Percentiles rank a stretch among this genome's conserved stretches.
phyloP scores from a whole-genome alignment of 208 protist species.

The Leishmania gerbilli region DNA sequence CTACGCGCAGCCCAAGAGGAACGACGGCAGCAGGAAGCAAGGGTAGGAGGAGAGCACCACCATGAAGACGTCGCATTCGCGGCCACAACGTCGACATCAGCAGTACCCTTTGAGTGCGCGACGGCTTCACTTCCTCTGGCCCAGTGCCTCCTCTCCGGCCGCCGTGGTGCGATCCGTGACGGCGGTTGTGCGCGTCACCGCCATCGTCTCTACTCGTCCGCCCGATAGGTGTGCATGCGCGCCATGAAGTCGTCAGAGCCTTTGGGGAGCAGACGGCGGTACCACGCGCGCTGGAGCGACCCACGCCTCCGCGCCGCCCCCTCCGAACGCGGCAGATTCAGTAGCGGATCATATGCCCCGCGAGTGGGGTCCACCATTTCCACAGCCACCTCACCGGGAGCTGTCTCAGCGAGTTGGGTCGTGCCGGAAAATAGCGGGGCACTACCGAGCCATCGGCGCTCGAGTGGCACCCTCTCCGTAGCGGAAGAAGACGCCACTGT shows the following conservation, averaged over 20 bases:
- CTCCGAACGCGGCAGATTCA: constrained; percentile 23
- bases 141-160: not conserved
- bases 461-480: not conserved
- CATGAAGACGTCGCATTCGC: not conserved
- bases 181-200: not conserved
- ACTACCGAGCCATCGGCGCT: constrained; percentile 12
- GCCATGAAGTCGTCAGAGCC: constrained; percentile 11
- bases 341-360: constrained; percentile 14
- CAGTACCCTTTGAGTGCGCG: not conserved
- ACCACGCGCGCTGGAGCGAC: constrained; percentile 20
- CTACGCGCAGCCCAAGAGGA: not conserved
- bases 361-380: not conserved
- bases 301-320: constrained; percentile 1
- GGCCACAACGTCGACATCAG: not conserved
- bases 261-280: constrained; percentile 17
- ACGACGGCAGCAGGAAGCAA: not conserved
- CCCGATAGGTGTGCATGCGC: not conserved
- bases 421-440: constrained; percentile 5
- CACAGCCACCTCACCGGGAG: not conserved
- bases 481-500: not conserved
- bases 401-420: not conserved
- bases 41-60: not conserved
- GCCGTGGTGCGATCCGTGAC: not conserved
- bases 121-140: not conserved
- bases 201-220: not conserved